A percentile compares a stretch with the other conserved stretches of the same genome.
These are phyloP conservation scores for Candida loeiensis DNA, from an alignment of 805 yeast genomes.

Conservation along the genomic window DNA sequence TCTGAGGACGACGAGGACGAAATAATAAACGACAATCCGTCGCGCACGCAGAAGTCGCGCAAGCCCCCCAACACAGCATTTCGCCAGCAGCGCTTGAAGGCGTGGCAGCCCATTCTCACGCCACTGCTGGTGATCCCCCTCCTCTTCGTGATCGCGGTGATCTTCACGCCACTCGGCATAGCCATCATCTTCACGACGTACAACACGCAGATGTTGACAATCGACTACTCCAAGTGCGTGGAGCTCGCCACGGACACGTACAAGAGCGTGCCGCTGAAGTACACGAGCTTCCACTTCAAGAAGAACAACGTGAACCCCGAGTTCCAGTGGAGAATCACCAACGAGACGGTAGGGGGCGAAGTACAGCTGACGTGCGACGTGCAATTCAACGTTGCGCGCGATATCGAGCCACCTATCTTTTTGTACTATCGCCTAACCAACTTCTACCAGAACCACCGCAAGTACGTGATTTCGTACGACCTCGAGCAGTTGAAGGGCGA, in stretches of 20 bases:
- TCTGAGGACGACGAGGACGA: conserved; percentile 23
- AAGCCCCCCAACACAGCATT: conserved; percentile 67
- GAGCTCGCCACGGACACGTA: conserved; percentile 35
- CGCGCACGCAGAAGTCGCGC: conserved; percentile 30
- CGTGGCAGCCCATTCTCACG: conserved; percentile 85
- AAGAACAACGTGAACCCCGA: conserved; percentile 33
- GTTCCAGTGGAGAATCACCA: conserved; percentile 63
- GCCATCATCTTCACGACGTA: conserved; percentile 76
- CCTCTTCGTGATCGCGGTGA: conserved; percentile 64
- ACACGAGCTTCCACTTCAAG: conserved; percentile 61
- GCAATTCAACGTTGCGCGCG: conserved; percentile 68
- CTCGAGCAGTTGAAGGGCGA: conserved; percentile 76
- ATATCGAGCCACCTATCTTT: conserved; percentile 67
- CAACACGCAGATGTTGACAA: conserved; percentile 67
- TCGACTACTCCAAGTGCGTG: conserved; percentile 75
- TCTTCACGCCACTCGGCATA: conserved; percentile 90
- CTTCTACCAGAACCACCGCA: conserved; percentile 92
- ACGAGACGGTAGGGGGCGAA: conserved; percentile 34
- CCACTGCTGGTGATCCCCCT: conserved; percentile 90
- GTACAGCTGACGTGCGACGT: conserved; percentile 51
- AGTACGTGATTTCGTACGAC: conserved; percentile 84
- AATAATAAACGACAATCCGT: conserved; percentile 11
- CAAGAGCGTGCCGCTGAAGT: conserved; percentile 54
- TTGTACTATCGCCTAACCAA: conserved; percentile 84
- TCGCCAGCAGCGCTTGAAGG: conserved; percentile 67